phyloP scores from a whole-genome alignment of 73 alveolate genomes.

The Symbiodinium pilosum region DNA sequence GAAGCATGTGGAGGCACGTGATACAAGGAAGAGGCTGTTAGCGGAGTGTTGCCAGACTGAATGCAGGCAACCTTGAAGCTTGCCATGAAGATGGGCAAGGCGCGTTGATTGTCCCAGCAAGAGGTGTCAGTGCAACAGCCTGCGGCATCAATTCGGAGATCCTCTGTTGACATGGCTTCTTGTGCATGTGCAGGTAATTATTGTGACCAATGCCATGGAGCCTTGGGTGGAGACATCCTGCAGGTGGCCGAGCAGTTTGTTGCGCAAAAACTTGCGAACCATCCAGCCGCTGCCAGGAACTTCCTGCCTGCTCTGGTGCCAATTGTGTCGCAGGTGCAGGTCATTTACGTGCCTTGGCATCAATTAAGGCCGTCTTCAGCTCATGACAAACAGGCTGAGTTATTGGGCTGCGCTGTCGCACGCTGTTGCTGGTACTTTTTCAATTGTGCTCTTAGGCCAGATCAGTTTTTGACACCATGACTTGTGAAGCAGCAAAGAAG shows the following conservation, averaged over 20 bases:
- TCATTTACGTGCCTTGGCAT: slow-evolving; percentile 42
- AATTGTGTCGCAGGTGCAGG: slow-evolving; percentile 73
- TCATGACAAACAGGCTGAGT: no score
- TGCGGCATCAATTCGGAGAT: no score
- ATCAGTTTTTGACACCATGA: slow-evolving; percentile 80
- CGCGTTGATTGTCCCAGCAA: no score
- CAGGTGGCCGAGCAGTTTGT: not conserved
- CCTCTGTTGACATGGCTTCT: no score
- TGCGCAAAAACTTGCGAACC: no score
- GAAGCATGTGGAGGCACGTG: slow-evolving; percentile 51
- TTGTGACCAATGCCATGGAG: slow-evolving; percentile 92
- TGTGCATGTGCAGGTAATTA: slow-evolving; percentile 57
- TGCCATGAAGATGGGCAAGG: slow-evolving; percentile 95
- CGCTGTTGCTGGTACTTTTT: no score
- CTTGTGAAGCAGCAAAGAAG: slow-evolving; percentile 84
- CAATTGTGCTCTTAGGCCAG: slow-evolving; percentile 19
- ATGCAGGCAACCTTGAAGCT: slow-evolving; percentile 69
- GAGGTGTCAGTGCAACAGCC: no score
- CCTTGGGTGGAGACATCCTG: slow-evolving; percentile 95
- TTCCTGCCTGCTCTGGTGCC: slow-evolving; percentile 81
- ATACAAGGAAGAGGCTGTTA: no score
- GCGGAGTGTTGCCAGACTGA: not conserved
- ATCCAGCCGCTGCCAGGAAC: slow-evolving; percentile 18
- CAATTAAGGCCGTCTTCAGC: not conserved
- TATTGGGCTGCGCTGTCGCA: no score